Evolutionary conservation across 306 rosid species (phyloP).

Genomic region (Sesbania bispinosa): DNA sequence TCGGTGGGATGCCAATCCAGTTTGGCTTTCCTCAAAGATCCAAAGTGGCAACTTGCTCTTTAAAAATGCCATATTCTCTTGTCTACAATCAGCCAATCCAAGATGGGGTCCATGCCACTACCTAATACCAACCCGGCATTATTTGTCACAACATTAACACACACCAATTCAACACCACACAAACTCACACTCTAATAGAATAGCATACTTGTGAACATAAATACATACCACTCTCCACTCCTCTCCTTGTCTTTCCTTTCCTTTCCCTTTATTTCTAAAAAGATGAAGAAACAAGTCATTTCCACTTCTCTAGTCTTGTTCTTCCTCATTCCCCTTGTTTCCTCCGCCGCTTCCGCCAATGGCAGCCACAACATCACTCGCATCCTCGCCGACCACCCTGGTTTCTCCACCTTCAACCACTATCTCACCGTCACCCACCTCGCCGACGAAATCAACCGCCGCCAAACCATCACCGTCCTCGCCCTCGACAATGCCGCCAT

Average conservation of each 20-base stretch:
- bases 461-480: conserved; percentile 88
- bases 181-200: neutral
- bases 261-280: neutral
- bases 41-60: too few species aligned
- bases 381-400: conserved; percentile 69
- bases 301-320: neutral
- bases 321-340: neutral
- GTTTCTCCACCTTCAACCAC: conserved; percentile 80
- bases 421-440: conserved; percentile 88
- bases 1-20: too few species aligned
- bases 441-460: conserved; percentile 86
- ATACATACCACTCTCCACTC: too few species aligned
- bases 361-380: conserved; percentile 61
- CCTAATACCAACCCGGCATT: too few species aligned
- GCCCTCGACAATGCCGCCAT: conserved; percentile 87
- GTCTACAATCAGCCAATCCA: too few species aligned
- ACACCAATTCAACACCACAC: too few species aligned
- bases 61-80: too few species aligned
- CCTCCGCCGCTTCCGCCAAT: conserved; percentile 23
- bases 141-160: too few species aligned
- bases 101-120: too few species aligned
- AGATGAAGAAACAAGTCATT: conserved; percentile 16
- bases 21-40: too few species aligned
- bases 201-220: too few species aligned
- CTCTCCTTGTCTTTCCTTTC: too few species aligned